Evolutionary conservation across 768 basidiomycete genomes (phyloP).

Genomic region (Phaeolepiota aurea): DNA sequence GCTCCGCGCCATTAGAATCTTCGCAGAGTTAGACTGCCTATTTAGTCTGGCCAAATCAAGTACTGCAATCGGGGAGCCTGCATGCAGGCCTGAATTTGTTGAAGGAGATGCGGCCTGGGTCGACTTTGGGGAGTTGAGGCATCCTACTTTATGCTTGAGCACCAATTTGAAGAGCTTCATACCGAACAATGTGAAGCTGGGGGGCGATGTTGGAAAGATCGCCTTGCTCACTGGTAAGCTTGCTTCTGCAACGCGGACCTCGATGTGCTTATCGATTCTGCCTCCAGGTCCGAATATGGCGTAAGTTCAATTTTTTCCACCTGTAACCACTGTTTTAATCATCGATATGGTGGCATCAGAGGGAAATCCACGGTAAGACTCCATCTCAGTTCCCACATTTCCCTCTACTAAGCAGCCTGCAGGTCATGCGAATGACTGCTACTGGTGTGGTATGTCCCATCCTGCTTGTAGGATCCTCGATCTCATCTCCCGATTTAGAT

Average conservation of each 20-base stretch:
- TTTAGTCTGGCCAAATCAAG: slow-evolving; percentile 89
- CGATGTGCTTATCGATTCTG: too few relatives aligned
- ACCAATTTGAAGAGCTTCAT: slow-evolving; percentile 69
- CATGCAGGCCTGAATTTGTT: slow-evolving; percentile 86
- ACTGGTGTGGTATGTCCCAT: slow-evolving; percentile 62
- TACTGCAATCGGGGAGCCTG: slow-evolving; percentile 82
- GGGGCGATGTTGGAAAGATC: slow-evolving; percentile 66
- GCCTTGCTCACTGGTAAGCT: slow-evolving; percentile 71
- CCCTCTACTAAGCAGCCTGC: too few relatives aligned
- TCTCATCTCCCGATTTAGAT: slow-evolving; percentile 31
- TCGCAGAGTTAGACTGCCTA: slow-evolving; percentile 95
- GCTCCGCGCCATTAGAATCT: slow-evolving; percentile 75
- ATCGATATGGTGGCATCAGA: too few relatives aligned
- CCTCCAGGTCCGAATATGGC: slow-evolving; percentile 77
- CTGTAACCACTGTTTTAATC: too few relatives aligned
- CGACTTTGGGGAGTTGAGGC: slow-evolving; percentile 85
- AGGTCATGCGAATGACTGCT: slow-evolving; percentile 94
- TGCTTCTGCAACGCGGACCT: too few relatives aligned
- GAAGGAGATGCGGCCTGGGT: slow-evolving; percentile 73
- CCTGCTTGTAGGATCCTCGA: not conserved
- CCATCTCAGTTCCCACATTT: too few relatives aligned
- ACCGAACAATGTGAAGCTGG: slow-evolving; percentile 86
- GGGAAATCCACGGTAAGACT: slow-evolving; percentile 31
- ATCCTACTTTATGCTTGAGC: slow-evolving; percentile 75
- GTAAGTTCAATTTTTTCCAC: slow-evolving; percentile 31